Percentiles rank a stretch among this genome's conserved stretches.
Conservation (phyloP, 495 filamentous ascomycete species). For the Stereocaulon alpinum region DNA sequence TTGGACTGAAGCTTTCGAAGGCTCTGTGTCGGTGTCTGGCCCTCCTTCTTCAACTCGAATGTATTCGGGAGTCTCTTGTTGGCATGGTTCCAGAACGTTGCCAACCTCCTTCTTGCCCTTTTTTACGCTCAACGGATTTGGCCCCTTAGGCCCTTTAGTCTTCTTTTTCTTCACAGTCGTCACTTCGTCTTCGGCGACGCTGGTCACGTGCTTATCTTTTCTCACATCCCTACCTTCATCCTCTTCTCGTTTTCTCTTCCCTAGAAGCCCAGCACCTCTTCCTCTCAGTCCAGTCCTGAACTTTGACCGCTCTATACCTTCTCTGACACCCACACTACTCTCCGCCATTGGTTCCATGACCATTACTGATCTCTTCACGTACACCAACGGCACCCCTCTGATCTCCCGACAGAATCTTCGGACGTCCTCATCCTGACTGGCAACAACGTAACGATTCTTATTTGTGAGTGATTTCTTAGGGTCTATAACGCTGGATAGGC, state of each 20-base stretch:
- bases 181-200: slow-evolving; percentile 24
- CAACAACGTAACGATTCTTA: slow-evolving; percentile 84
- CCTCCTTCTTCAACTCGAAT: slow-evolving; percentile 20
- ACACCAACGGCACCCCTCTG: slow-evolving; percentile 72
- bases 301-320: slow-evolving; percentile 63
- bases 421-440: slow-evolving; percentile 56
- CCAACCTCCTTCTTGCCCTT: slow-evolving; percentile 54
- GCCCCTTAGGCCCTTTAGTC: slow-evolving; percentile 63
- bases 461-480: slow-evolving; percentile 61
- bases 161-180: slow-evolving; percentile 45
- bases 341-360: slow-evolving; percentile 79
- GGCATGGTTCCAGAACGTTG: slow-evolving; percentile 10
- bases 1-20: neutral
- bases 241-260: slow-evolving; percentile 37
- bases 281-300: slow-evolving; percentile 60
- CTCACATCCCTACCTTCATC: slow-evolving; percentile 14
- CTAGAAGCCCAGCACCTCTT: slow-evolving; percentile 21
- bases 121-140: slow-evolving; percentile 85
- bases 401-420: slow-evolving; percentile 44
- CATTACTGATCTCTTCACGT: slow-evolving; percentile 80
- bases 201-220: slow-evolving; percentile 24
- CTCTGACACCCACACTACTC: slow-evolving; percentile 48
- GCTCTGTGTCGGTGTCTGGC: neutral
- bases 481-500: slow-evolving; percentile 67
- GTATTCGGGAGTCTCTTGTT: slow-evolving; percentile 1